Conservation (phyloP, 768 basidiomycete species). For the Lactarius sanguifluus region DNA sequence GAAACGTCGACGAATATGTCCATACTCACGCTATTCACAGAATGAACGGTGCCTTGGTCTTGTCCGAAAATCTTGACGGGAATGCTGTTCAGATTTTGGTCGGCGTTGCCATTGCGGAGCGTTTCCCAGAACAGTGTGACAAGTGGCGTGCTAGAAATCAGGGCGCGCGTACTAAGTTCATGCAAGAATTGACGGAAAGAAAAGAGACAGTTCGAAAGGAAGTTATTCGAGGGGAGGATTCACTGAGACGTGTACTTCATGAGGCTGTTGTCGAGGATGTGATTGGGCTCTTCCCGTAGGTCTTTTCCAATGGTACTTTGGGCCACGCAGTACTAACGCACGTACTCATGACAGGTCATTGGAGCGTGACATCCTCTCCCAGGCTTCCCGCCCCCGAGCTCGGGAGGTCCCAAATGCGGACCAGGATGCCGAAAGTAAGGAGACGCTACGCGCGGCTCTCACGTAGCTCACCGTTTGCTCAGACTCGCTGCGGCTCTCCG, state of each 20-base stretch:
- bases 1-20: fast-evolving
- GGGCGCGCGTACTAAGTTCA: not conserved
- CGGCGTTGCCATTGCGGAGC: not conserved
- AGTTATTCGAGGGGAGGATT: not conserved
- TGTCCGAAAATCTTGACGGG: constrained; percentile 15
- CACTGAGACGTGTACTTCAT: constrained; percentile 8
- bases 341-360: constrained; percentile 7
- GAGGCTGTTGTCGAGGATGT: constrained; percentile 13
- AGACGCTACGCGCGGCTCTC: not conserved
- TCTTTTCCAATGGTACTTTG: not conserved
- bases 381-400: not conserved
- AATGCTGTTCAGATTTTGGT: constrained; percentile 3
- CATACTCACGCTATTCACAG: constrained; percentile 7
- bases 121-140: constrained; percentile 13
- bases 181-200: not conserved
- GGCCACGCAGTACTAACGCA: not conserved
- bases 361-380: constrained; percentile 3
- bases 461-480: not conserved
- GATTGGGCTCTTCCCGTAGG: constrained; percentile 14
- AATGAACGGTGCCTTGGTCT: not conserved
- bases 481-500: constrained; percentile 1
- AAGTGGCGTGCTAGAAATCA: not conserved
- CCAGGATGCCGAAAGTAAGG: not conserved
- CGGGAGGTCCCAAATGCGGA: not conserved
- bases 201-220: constrained; percentile 1